Percentiles rank a stretch among this genome's conserved stretches.
These are phyloP conservation scores for Scutellaria galericulata DNA, from an alignment of 257 asterid species.

Conservation along the genomic window DNA sequence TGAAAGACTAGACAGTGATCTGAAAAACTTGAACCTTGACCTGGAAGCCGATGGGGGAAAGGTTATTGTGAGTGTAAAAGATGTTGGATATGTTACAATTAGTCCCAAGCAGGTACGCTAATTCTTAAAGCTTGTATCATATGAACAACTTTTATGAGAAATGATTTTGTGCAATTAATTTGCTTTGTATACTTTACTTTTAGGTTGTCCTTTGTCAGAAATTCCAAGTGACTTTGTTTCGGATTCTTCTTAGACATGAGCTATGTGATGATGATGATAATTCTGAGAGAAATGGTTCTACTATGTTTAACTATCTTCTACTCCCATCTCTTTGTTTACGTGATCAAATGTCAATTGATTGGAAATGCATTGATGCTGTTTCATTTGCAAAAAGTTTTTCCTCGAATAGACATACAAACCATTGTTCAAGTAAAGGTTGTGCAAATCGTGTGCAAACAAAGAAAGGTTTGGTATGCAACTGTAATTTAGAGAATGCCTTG, in stretches of 20 bases:
- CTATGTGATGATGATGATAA: conserved; percentile 42
- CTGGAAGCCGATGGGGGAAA: conserved; percentile 60
- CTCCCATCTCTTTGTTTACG: conserved; percentile 51
- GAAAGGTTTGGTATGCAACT: conserved; percentile 58
- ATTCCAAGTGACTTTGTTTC: conserved; percentile 61
- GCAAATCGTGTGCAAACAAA: conserved; percentile 47
- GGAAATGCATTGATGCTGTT: conserved; percentile 57
- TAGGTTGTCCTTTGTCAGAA: conserved; percentile 60
- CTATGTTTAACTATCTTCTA: conserved; percentile 61
- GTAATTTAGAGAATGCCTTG: conserved; percentile 66
- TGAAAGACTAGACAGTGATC: conserved; percentile 49
- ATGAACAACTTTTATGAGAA: conserved; percentile 9
- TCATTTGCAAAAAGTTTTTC: conserved; percentile 18
- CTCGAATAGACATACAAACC: conserved; percentile 29
- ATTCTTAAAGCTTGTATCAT: neutral
- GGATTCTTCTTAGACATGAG: conserved; percentile 55
- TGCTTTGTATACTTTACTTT: conserved; percentile 23
- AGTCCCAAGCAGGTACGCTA: conserved; percentile 52
- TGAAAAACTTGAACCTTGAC: conserved; percentile 43
- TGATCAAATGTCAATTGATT: conserved; percentile 44
- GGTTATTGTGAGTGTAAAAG: conserved; percentile 38
- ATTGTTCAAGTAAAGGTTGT: conserved; percentile 28
- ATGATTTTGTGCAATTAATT: neutral
- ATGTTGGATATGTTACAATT: conserved; percentile 41
- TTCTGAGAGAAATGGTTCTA: conserved; percentile 25